phyloP scores from a whole-genome alignment of 768 basidiomycete genomes.

The Tricholoma bakamatsutake region DNA sequence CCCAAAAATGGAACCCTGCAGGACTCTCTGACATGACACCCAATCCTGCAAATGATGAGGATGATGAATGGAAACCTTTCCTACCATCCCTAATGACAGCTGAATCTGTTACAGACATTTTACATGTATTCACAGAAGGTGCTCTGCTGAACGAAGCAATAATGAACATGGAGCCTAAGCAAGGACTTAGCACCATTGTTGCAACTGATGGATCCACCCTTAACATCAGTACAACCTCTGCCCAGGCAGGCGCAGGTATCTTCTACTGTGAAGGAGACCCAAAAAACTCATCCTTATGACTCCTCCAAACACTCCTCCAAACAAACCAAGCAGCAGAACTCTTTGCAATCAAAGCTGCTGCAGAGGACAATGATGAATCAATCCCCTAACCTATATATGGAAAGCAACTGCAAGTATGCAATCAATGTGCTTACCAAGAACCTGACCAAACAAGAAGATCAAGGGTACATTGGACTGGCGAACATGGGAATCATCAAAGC shows the following conservation, averaged over 20 bases:
- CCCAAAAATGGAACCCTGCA: not conserved
- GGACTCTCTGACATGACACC: not conserved
- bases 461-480: too few relatives aligned
- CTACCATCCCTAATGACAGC: not conserved
- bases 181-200: too few relatives aligned
- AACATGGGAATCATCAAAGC: too few relatives aligned
- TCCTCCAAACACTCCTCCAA: not conserved
- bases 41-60: not conserved
- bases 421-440: too few relatives aligned
- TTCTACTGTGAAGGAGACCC: not conserved
- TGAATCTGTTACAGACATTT: not conserved
- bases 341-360: too few relatives aligned
- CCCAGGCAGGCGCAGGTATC: not conserved
- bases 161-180: not conserved
- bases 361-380: too few relatives aligned
- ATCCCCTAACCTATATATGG: too few relatives aligned
- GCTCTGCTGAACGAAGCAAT: not conserved
- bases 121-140: not conserved
- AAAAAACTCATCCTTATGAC: not conserved
- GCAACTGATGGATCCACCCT: too few relatives aligned
- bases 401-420: constrained; percentile 6
- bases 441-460: too few relatives aligned
- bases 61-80: not conserved
- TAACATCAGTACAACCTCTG: too few relatives aligned
- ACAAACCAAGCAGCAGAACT: too few relatives aligned